These are phyloP conservation scores for Thymus quinquecostatus DNA, from an alignment of 257 asterid species.

Conservation along the genomic window DNA sequence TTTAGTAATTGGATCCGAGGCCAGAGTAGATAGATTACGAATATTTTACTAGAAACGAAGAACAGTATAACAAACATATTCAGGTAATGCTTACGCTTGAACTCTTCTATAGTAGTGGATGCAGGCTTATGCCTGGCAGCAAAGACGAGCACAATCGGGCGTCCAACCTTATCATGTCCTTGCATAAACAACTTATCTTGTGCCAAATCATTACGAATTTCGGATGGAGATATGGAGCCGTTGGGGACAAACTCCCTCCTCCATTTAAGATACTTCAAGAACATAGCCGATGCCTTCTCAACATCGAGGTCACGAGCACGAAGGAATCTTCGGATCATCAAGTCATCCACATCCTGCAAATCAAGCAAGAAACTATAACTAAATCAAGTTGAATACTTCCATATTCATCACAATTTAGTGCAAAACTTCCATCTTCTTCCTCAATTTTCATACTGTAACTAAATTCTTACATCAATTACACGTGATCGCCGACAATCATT, in stretches of 20 bases:
- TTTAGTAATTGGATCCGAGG: background rate
- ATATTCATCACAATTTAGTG: background rate
- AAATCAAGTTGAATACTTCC: background rate
- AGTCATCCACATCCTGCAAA: slow-evolving; percentile 72
- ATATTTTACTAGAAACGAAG: background rate
- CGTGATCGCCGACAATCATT: background rate
- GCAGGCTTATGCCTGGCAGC: slow-evolving; percentile 71
- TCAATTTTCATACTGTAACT: background rate
- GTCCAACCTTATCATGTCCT: slow-evolving; percentile 77
- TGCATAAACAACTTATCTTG: slow-evolving; percentile 82
- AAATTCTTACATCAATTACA: background rate
- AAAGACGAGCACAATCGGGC: slow-evolving; percentile 64
- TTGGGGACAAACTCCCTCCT: slow-evolving; percentile 69
- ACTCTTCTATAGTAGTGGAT: slow-evolving; percentile 58
- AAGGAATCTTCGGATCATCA: slow-evolving; percentile 79
- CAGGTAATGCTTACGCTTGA: slow-evolving; percentile 62
- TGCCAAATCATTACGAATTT: slow-evolving; percentile 62
- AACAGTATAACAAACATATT: background rate
- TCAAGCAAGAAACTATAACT: background rate
- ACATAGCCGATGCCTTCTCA: slow-evolving; percentile 77
- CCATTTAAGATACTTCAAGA: slow-evolving; percentile 78
- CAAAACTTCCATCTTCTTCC: background rate
- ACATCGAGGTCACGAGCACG: slow-evolving; percentile 92
- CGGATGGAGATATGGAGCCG: slow-evolving; percentile 56
- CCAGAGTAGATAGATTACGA: background rate